Evolutionary conservation across 177 flowering plant species (phyloP), one percentile per base, ranked within the genome.

Genomic region (Telopea speciosissima): DNA sequence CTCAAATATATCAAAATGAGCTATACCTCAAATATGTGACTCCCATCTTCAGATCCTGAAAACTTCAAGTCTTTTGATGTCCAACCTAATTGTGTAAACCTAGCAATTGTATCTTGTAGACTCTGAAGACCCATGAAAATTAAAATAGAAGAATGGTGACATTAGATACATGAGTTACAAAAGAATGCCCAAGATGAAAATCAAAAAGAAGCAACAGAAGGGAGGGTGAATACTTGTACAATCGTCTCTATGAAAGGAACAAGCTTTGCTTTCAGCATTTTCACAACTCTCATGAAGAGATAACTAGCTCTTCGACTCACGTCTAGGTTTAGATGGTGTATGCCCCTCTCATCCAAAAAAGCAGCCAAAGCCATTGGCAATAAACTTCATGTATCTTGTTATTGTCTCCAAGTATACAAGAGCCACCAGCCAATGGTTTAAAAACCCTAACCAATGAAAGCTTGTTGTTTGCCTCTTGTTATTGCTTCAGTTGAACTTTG

Each of bases 351-450:
- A 80, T 96, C 98, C 36, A 96, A 85, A 80, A 93, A 93, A 44
- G 92, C 96, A 74, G 89, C 79, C 75, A 96, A 74, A 66, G 90
- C 84, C 76, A 83, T 66, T 58, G 88, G 96, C 78, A 67, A 89
- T 83, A 75, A 88, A 91, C 78, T 91, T 91, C 76, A 86, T 73
- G 77, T 91, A 96, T 76, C 98, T 85, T 45, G 89, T 79, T 58
- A 96, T 75, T 66, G 95, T 90, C 71, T 96, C 99, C 83, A 96
- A 79, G 78, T 93, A 91, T 8, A 86, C 84, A 62, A 91, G 89
- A 23, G 99, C 98, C 74, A 96, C 98, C 70, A 92, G 68, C 79
- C 99, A n/a, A n/a, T n/a, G n/a, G n/a, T n/a, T n/a, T n/a, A n/a
- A n/a, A n/a, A n/a, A n/a, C n/a, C n/a, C n/a, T n/a, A n/a, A n/a